Percentiles rank a stretch among this genome's conserved stretches.
Conservation (phyloP, 768 basidiomycete genomes). For the Lactarius pseudohatsudake region DNA sequence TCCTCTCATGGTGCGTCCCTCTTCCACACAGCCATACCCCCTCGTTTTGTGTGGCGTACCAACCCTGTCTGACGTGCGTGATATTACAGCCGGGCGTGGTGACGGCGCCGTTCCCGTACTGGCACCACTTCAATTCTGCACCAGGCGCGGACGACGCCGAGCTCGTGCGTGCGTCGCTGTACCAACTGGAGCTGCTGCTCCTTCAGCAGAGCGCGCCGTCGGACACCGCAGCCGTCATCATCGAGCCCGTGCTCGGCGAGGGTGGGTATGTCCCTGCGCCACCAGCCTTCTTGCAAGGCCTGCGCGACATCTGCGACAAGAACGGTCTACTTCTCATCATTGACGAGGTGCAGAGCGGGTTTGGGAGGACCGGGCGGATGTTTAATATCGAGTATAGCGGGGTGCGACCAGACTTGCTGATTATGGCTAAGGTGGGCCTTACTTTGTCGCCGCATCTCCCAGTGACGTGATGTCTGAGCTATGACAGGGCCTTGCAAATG, state of each 20-base stretch:
- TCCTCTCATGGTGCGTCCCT: slow-evolving; percentile 73
- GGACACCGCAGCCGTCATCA: slow-evolving; percentile 90
- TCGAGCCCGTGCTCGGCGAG: slow-evolving; percentile 94
- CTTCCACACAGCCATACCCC: neutral
- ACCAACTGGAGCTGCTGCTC: slow-evolving; percentile 78
- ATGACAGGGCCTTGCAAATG: slow-evolving; percentile 76
- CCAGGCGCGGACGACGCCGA: slow-evolving; percentile 54
- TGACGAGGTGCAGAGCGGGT: slow-evolving; percentile 90
- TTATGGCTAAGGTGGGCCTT: slow-evolving; percentile 74
- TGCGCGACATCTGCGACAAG: slow-evolving; percentile 84
- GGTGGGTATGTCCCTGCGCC: slow-evolving; percentile 95
- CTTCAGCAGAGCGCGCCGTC: slow-evolving; percentile 76
- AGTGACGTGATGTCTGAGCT: neutral
- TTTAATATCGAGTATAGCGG: slow-evolving; percentile 84
- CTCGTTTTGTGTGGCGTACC: no score
- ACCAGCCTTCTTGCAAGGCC: slow-evolving; percentile 69
- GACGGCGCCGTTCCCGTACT: slow-evolving; percentile 84
- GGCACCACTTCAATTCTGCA: slow-evolving; percentile 76
- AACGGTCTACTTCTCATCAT: slow-evolving; percentile 81
- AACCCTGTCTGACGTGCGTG: slow-evolving; percentile 1
- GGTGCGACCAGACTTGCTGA: slow-evolving; percentile 83
- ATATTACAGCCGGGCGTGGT: slow-evolving; percentile 73
- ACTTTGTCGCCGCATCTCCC: neutral
- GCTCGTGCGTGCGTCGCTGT: slow-evolving; percentile 63
- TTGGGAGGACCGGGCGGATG: slow-evolving; percentile 80